Evolutionary conservation across 2,329 filamentous ascomycete species (phyloP), one percentile per base, ranked within the genome.

Genomic region (Colletotrichum tamarilloi): DNA sequence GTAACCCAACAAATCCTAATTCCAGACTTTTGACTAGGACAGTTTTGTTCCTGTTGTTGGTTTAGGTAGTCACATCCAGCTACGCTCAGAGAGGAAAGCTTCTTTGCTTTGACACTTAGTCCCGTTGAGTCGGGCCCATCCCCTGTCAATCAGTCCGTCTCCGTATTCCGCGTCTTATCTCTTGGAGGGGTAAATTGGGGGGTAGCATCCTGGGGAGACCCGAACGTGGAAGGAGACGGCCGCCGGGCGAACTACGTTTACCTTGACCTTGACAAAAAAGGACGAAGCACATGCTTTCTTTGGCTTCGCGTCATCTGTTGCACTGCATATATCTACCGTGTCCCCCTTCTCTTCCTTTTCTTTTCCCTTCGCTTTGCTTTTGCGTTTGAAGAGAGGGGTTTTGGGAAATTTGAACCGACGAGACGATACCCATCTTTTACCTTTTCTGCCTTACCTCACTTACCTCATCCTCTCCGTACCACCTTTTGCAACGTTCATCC

Each of bases 241-340:
- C 42, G 42, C 42, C 42, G 42, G 7, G 19, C 42, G 19, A 9
- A 49, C 19, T 49, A 11, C 16, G 19, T n/a, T n/a, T 35, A 35
- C 32, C 11, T 35, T 35, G 12, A 22, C 38, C 38, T 42, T 42
- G 38, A 49, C 3, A 3, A 49, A 49, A n/a, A 49, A 19, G 59
- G 42, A 24, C n/a, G 62, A 53, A 55, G 62, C 62, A 64, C 46
- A 53, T 64, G 62, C 35, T 65, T 42, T 49, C 38, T 49, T n/a
- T 19, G 9, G 62, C 38, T 56, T 32, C 62, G 52, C 62, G 62
- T 65, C 62, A 65, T 57, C 24, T 16, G 52, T 57, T 32, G 62
- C 52, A 57, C 62, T 46, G 62, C 62, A 65, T 65, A 57, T 57
- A 65, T 65, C 16, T 57, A 46, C 24, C 62, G 62, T n/a, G 14